Base-by-base conservation (phyloP, 2,329 filamentous ascomycete genomes). In the Corniculantispora saksenae region DNA sequence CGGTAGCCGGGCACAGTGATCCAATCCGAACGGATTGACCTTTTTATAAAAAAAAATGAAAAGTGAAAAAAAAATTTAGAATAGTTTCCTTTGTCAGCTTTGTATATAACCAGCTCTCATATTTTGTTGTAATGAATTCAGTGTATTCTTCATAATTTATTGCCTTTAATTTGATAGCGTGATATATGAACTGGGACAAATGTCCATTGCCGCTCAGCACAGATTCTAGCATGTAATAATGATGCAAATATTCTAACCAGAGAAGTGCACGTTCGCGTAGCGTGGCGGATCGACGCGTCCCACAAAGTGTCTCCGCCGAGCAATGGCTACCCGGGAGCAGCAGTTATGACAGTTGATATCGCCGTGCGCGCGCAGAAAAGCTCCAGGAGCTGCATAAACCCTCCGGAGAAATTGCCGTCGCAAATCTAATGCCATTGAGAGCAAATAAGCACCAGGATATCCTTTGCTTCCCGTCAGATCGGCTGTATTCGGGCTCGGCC, bases 241-340 rank as follows among this genome's bases (percentile, higher is more conserved):
- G 53, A 56, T 32, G 32, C 32, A 32, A 32, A 32, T 32, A 32
- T 32, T 32, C 32, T 5, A 32, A 32, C 32, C n/a, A n/a, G 32
- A 32, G 5, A 10, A 32, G 32, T 32, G 32, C 32, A 32, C 10
- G 32, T 32, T 32, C 32, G 32, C 32, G 32, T 27, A 7, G 13
- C 32, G 32, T 32, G 32, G 38, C 38, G 38, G 27, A 48, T 59
- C 27, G 43, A 58, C 56, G 43, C 43, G 56, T 48, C 56, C 40
- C 56, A 58, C 55, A 25, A 61, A n/a, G 50, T 40, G 21, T 43
- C 58, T 40, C 58, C 58, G 43, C 32, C 32, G 51, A 38, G 19
- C 17, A 7, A 53, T 32, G 40, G 32, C 58, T 61, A 61, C 58
- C 58, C 58, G 47, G 29, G 21, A 61, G 23, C 47, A 61, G 10